These are phyloP conservation scores for Kodamaea ohmeri DNA, from an alignment of 1,139 yeast genomes.

Conservation along the genomic window DNA sequence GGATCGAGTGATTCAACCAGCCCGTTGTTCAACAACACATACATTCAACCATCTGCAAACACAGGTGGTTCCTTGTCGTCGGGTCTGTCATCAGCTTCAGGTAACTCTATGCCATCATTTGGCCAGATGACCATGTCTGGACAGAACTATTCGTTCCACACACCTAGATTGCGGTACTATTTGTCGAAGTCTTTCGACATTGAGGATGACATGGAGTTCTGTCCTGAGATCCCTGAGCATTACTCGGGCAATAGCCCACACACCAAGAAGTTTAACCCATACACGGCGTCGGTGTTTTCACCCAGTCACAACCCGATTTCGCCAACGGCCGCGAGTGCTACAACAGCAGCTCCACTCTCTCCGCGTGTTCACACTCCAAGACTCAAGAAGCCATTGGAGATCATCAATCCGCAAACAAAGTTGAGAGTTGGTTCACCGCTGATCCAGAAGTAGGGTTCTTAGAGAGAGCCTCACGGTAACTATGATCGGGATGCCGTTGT, in stretches of 20 bases:
- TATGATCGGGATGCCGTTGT: no score
- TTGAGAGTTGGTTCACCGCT: slow-evolving; percentile 61
- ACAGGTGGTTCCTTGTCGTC: slow-evolving; percentile 8
- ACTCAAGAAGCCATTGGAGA: slow-evolving; percentile 63
- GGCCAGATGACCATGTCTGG: slow-evolving; percentile 10
- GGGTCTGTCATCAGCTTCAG: slow-evolving; percentile 18
- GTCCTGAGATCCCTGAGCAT: slow-evolving; percentile 51
- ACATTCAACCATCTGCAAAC: slow-evolving; percentile 17
- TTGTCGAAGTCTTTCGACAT: slow-evolving; percentile 59
- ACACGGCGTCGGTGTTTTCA: slow-evolving; percentile 55
- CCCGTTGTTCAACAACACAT: slow-evolving; percentile 33
- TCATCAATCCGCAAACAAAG: slow-evolving; percentile 77
- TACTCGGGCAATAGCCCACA: slow-evolving; percentile 16
- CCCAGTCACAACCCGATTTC: slow-evolving; percentile 26
- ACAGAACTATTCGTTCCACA: slow-evolving; percentile 34
- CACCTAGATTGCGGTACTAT: slow-evolving; percentile 45
- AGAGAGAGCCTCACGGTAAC: no score
- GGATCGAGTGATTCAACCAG: slow-evolving; percentile 18
- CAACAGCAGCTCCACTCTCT: slow-evolving; percentile 18
- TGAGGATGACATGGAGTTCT: slow-evolving; percentile 66
- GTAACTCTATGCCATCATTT: slow-evolving; percentile 13
- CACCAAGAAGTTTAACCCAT: slow-evolving; percentile 51
- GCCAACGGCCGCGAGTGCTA: slow-evolving; percentile 19
- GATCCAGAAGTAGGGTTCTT: slow-evolving; percentile 5
- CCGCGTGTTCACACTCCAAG: slow-evolving; percentile 55